A percentile compares a stretch with the other conserved stretches of the same genome.
These are phyloP conservation scores for Chimonanthus salicifolius DNA, from an alignment of 164 flowering plant species.

Conservation along the genomic window DNA sequence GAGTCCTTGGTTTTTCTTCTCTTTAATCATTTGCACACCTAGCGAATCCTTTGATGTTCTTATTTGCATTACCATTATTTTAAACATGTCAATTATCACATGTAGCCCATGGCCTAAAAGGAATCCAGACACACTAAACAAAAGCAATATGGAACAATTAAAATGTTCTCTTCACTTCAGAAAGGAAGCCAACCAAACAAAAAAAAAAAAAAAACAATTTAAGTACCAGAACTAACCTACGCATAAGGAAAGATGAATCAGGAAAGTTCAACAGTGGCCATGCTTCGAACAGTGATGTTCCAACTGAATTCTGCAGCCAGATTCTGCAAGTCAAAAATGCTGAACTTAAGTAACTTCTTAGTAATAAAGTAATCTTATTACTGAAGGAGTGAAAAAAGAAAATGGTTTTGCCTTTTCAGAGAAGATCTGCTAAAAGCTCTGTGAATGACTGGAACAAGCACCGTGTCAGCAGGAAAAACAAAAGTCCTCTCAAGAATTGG, in stretches of 20 bases:
- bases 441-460: constrained; percentile 78
- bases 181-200: not conserved
- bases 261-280: constrained; percentile 12
- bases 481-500: constrained; percentile 56
- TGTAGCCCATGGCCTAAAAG: too few species aligned
- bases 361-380: not conserved
- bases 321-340: constrained; percentile 47
- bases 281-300: constrained; percentile 43
- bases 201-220: not conserved
- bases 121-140: too few species aligned
- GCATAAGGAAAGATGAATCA: constrained; percentile 53
- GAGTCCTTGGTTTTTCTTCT: too few species aligned
- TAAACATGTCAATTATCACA: too few species aligned
- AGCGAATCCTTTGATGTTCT: not conserved
- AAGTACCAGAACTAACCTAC: constrained; percentile 52
- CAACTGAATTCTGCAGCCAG: constrained; percentile 90
- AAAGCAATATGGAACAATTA: not conserved
- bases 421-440: constrained; percentile 69
- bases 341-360: not conserved
- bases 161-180: not conserved
- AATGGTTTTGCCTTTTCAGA: constrained; percentile 47
- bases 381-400: not conserved
- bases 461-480: constrained; percentile 85
- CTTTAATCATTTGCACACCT: not conserved
- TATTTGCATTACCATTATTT: not conserved